Base-by-base conservation (phyloP, 2,329 filamentous ascomycete species). In the Neofusicoccum umdonicola region DNA sequence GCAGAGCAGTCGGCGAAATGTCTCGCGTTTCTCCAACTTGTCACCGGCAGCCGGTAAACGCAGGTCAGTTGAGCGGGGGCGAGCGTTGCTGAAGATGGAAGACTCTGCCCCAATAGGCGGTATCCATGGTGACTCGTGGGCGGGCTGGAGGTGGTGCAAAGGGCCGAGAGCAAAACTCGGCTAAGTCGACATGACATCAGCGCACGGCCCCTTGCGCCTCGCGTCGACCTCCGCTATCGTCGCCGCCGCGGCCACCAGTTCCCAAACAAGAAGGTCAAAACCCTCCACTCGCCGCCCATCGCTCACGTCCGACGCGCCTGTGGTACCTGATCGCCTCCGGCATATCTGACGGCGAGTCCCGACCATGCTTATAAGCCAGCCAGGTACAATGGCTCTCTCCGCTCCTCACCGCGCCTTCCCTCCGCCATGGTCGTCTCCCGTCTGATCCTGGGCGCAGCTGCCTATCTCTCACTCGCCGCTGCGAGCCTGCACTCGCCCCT, bases 361-460 rank as follows among this genome's bases (percentile, higher is more conserved):
- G 47, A 17, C 22, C 37, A 63, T 63, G 60, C 48, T 63, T 63
- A 54, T 63, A 63, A 63, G n/a, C 47, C 60, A 63, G 60, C 60
- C 60, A 63, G 60, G 60, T 63, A 63, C 39, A 63, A 63, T 35
- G 60, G 47, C 47, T 37, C 50, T 35, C 45, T 51, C n/a, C 39
- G 48, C 60, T 34, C 50, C 31, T 42, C 47, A 63, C 45, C 35
- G 48, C 47, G 47, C 60, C 5, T 34, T 44, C 35, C 22, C 13
- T 51, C 48, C 37, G 47, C 48, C 47, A 63, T 54, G 37, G n/a
- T 42, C 22, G 37, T 44, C 39, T 34, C 50, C 37, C 47, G 47
- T 63, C 60, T 63, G 60, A 63, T 63, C 42, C 60, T 54, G 60
- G 60, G 15, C 60, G 22, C 41, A 63, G 60, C 60, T 42, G 60